phyloP scores from a whole-genome alignment of 208 protist species.

The Trypanosoma lewisi region DNA sequence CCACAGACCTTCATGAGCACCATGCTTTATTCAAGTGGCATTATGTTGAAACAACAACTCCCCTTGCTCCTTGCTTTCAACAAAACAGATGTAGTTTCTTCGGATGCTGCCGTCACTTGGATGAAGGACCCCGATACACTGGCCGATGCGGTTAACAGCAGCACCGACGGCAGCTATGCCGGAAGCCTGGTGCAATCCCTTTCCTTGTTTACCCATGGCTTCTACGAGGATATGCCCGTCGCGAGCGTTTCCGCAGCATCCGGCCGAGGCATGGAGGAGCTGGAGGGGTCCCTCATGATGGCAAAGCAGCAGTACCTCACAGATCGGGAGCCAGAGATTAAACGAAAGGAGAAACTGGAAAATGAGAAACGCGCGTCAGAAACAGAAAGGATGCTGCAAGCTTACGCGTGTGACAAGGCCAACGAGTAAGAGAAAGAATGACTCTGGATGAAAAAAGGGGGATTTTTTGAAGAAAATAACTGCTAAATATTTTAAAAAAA shows the following conservation, averaged over 20 bases:
- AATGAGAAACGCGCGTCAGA: constrained; percentile 14
- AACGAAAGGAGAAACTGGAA: constrained; percentile 1
- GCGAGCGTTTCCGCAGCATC: constrained; percentile 94
- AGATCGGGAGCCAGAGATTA: constrained; percentile 25
- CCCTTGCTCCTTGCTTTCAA: constrained; percentile 98
- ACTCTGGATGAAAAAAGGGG: too few relatives aligned
- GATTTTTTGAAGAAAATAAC: too few relatives aligned
- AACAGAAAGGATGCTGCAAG: constrained; percentile 9
- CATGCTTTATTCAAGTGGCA: constrained; percentile 98
- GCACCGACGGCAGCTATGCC: constrained; percentile 83
- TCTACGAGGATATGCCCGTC: constrained; percentile 91
- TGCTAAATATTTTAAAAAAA: too few relatives aligned
- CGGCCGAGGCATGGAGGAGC: constrained; percentile 87
- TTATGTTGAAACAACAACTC: constrained; percentile 98
- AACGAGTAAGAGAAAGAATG: neutral
- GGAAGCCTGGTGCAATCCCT: constrained; percentile 91
- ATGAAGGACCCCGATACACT: constrained; percentile 94
- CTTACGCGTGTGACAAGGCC: constrained; percentile 1
- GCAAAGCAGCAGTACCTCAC: constrained; percentile 75
- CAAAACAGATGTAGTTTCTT: constrained; percentile 94
- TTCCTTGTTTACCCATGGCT: constrained; percentile 97
- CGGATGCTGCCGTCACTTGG: constrained; percentile 88
- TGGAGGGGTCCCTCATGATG: constrained; percentile 73
- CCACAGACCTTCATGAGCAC: constrained; percentile 99
- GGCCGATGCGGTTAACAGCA: constrained; percentile 66